phyloP scores from a whole-genome alignment of 176 grass and related monocot species.

The Aegilops umbellulata region DNA sequence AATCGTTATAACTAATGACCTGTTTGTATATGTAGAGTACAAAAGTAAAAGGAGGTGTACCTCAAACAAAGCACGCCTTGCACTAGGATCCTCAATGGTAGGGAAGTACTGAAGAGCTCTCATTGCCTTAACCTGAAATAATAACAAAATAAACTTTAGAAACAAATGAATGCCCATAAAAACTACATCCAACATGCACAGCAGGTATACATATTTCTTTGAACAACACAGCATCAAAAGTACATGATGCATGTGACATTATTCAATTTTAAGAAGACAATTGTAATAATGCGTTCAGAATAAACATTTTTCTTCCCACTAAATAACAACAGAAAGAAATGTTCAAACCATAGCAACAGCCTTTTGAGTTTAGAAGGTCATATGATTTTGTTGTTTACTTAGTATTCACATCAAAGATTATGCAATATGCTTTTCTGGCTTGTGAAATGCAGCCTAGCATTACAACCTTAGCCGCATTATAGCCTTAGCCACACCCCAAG shows the following conservation, averaged over 20 bases:
- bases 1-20: background rate
- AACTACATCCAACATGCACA: conserved; percentile 10
- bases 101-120: conserved; percentile 98
- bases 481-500: background rate
- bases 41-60: conserved; percentile 29
- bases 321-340: background rate
- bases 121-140: conserved; percentile 96
- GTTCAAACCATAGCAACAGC: background rate
- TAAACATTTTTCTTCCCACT: background rate
- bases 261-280: conserved; percentile 19
- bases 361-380: background rate
- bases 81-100: conserved; percentile 84
- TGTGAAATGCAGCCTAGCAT: background rate
- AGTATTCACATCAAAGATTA: background rate
- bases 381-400: background rate
- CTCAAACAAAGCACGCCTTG: conserved; percentile 96
- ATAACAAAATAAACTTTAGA: background rate
- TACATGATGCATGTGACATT: background rate
- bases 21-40: background rate
- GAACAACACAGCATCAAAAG: background rate
- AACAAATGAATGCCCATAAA: background rate
- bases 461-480: background rate
- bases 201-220: conserved; percentile 7
- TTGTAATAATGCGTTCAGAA: background rate
- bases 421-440: background rate